phyloP scores from a whole-genome alignment of 257 asterid species.

The Datura wrightii region DNA sequence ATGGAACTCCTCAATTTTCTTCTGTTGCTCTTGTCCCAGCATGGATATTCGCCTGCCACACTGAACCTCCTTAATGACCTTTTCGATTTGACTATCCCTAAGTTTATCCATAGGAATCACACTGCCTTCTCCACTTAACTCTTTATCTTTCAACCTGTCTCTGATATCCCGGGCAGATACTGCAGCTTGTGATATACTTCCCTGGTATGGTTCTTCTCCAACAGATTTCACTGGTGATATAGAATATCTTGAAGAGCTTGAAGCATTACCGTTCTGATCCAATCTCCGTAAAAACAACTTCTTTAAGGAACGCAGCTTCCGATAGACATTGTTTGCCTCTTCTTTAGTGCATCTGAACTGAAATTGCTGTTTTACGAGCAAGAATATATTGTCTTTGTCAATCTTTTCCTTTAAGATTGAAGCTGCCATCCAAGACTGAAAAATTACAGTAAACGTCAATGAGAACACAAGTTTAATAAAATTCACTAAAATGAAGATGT shows the following conservation, averaged over 20 bases:
- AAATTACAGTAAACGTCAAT: conserved; percentile 33
- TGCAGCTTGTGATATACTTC: conserved; percentile 12
- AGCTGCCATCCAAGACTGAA: conserved; percentile 74
- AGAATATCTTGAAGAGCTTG: conserved; percentile 12
- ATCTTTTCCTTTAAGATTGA: conserved; percentile 55
- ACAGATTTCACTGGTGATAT: conserved; percentile 36
- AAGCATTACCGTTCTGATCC: conserved; percentile 32
- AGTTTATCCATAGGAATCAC: conserved; percentile 30
- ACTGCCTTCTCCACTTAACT: conserved; percentile 26
- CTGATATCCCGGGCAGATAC: conserved; percentile 30
- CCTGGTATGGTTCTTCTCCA: conserved; percentile 34
- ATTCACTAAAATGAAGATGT: conserved; percentile 8
- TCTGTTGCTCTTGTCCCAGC: conserved; percentile 47
- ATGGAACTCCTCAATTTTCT: conserved; percentile 50
- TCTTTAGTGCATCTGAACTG: conserved; percentile 70
- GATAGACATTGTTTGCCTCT: conserved; percentile 51
- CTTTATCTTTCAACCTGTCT: conserved; percentile 34
- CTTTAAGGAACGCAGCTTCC: conserved; percentile 58
- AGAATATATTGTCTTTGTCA: conserved; percentile 54
- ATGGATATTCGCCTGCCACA: conserved; percentile 47
- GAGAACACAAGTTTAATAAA: neutral
- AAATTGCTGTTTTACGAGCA: conserved; percentile 52
- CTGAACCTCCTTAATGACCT: conserved; percentile 39
- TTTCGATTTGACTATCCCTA: conserved; percentile 32
- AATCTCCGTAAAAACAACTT: conserved; percentile 45